Evolutionary conservation across 23 red algal genomes (phyloP), one percentile per base, ranked within the genome.

Genomic region (Gracilaria vermiculophylla): DNA sequence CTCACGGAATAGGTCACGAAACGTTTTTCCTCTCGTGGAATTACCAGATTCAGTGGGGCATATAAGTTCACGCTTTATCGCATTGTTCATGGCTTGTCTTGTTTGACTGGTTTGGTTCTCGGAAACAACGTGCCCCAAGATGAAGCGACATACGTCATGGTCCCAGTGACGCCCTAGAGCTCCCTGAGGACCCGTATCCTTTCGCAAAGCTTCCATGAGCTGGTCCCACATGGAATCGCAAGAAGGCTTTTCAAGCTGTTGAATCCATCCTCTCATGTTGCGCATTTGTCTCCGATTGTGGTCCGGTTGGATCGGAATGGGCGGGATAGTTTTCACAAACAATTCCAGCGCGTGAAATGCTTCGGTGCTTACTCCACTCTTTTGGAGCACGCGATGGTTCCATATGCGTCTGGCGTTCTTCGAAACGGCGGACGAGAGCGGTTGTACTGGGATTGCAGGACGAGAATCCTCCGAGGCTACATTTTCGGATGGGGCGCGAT

Each of bases 211-310:
- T 3, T 69, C 25, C 43, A 72, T 64, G 19, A 86, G 44, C 44
- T 32, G 36, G 29, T 45, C 65, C 81, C 81, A 86, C 32, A 70
- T 9, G n/a, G 81, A 0, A 44, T 70, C 47, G 23, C 51, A 40
- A 5, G 27, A 25, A 36, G 62, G 81, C 10, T 28, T 56, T 71
- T 86, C 62, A 34, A 86, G 62, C 5, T 74, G 29, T 20, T 41
- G 47, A 24, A 86, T 86, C 81, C 81, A 86, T 57, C 65, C 65
- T 58, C 81, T 62, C 81, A 86, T 86, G 50, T 86, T 74, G 60
- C 81, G 81, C 29, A 64, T 53, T 58, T 45, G 54, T 27, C 31
- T 69, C 51, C 35, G 47, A 19, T 42, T 48, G 27, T 70, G 81
- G 53, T 86, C 81, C 25, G 61, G 48, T 34, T 67, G 60, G 29